Conservation (phyloP, 2,329 filamentous ascomycete species). For the Trichoderma lentiforme region DNA sequence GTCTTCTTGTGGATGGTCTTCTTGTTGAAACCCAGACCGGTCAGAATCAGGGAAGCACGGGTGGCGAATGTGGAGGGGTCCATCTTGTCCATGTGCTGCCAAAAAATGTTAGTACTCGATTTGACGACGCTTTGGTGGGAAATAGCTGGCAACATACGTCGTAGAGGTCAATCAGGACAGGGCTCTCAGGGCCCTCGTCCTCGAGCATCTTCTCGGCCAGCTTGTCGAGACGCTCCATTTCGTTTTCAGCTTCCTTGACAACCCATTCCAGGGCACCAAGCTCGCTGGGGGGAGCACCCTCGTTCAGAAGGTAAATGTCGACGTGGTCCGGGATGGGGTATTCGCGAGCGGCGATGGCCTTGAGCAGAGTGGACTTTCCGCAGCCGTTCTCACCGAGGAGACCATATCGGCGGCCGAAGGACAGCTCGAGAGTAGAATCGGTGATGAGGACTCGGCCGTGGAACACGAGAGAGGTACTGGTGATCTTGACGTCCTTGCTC, state of each 20-base stretch:
- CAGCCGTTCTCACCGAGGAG: conserved; percentile 98
- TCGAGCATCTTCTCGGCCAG: conserved; percentile 88
- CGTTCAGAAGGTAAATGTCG: conserved; percentile 97
- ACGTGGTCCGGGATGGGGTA: conserved; percentile 94
- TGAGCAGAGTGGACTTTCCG: conserved; percentile 96
- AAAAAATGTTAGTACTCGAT: neutral
- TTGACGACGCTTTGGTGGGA: neutral
- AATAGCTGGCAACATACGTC: conserved; percentile 60
- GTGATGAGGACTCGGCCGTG: conserved; percentile 95
- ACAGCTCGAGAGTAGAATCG: conserved; percentile 90
- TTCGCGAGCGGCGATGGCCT: conserved; percentile 89
- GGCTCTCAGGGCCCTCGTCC: conserved; percentile 85
- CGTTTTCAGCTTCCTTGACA: conserved; percentile 86
- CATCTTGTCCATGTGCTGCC: conserved; percentile 95
- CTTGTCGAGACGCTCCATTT: conserved; percentile 86
- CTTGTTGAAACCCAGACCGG: conserved; percentile 99
- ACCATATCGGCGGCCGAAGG: conserved; percentile 89
- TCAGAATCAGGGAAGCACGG: conserved; percentile 92
- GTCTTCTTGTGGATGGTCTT: conserved; percentile 97
- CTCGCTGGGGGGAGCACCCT: conserved; percentile 87
- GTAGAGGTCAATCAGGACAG: conserved; percentile 88
- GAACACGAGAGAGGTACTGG: conserved; percentile 88
- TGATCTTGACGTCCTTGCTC: conserved; percentile 96
- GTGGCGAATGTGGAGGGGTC: conserved; percentile 96
- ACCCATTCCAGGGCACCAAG: conserved; percentile 96